Percentiles rank a stretch among this genome's conserved stretches.
Conservation (phyloP, 2,329 filamentous ascomycete species). For the Talaromyces sp. region DNA sequence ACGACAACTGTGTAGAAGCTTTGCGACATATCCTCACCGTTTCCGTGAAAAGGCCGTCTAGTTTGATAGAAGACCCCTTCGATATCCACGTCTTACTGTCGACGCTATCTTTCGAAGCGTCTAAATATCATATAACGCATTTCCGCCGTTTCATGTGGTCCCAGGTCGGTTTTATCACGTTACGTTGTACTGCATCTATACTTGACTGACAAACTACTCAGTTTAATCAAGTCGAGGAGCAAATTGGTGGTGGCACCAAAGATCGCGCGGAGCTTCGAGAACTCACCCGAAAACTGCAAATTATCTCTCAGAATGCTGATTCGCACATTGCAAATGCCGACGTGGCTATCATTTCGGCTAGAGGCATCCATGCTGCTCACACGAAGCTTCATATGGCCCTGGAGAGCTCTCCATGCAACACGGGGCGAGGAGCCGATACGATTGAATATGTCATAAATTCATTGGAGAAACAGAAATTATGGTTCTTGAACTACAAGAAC, state of each 20-base stretch:
- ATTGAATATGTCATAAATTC: conserved; percentile 29
- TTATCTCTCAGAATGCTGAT: conserved; percentile 32
- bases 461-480: conserved; percentile 31
- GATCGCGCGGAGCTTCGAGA: conserved; percentile 27
- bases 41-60: neutral
- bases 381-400: conserved; percentile 15
- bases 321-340: conserved; percentile 31
- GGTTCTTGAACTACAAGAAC: conserved; percentile 30
- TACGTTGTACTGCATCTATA: neutral
- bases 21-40: neutral
- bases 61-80: neutral
- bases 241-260: conserved; percentile 24
- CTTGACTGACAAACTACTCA: neutral
- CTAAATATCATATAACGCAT: neutral
- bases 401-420: neutral
- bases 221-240: conserved; percentile 26
- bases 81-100: neutral
- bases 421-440: conserved; percentile 24
- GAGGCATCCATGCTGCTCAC: conserved; percentile 26
- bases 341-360: conserved; percentile 28
- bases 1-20: neutral
- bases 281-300: conserved; percentile 31
- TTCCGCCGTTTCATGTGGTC: neutral
- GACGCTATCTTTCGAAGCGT: neutral
- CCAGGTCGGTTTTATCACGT: neutral